These are phyloP conservation scores for Wickerhamiella brachini DNA, from an alignment of 805 yeast genomes.

Conservation along the genomic window DNA sequence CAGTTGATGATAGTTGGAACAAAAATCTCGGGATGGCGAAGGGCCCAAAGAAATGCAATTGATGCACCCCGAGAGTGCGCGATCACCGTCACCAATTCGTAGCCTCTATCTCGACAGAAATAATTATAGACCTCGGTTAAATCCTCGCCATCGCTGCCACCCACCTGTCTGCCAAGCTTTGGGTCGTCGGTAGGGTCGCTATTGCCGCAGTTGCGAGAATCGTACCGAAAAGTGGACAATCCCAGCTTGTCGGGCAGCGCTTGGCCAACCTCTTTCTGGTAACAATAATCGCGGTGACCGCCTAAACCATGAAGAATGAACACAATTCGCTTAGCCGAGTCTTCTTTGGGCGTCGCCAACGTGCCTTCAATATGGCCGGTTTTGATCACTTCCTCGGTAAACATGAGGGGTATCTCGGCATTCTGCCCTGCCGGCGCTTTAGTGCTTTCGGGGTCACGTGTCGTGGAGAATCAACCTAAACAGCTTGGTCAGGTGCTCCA, in stretches of 20 bases:
- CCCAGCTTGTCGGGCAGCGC: constrained; percentile 46
- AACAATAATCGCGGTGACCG: constrained; percentile 72
- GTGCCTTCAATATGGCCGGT: constrained; percentile 2
- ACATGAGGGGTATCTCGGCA: background rate
- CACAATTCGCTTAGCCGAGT: constrained; percentile 27
- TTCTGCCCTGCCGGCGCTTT: background rate
- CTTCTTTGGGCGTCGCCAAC: background rate
- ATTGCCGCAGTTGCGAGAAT: constrained; percentile 75
- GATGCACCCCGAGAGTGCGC: constrained; percentile 75
- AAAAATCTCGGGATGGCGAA: constrained; percentile 22
- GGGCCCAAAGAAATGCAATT: constrained; percentile 62
- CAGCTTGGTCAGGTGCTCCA: too few species aligned
- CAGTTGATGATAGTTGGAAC: constrained; percentile 60
- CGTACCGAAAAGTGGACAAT: constrained; percentile 56
- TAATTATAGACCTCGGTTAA: constrained; percentile 35
- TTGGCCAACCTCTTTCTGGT: constrained; percentile 50
- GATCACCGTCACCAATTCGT: constrained; percentile 43
- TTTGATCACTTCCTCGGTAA: background rate
- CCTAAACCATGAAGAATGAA: constrained; percentile 72
- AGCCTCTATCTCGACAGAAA: constrained; percentile 19
- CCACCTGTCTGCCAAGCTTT: constrained; percentile 40
- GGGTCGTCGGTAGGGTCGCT: constrained; percentile 39
- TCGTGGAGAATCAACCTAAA: too few species aligned
- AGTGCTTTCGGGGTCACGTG: background rate
- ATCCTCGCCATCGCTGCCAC: constrained; percentile 52